A percentile compares a stretch with the other conserved stretches of the same genome.
Evolutionary conservation across 2,329 filamentous ascomycete genomes (phyloP).

Genomic region (Stenocarpella maydis): DNA sequence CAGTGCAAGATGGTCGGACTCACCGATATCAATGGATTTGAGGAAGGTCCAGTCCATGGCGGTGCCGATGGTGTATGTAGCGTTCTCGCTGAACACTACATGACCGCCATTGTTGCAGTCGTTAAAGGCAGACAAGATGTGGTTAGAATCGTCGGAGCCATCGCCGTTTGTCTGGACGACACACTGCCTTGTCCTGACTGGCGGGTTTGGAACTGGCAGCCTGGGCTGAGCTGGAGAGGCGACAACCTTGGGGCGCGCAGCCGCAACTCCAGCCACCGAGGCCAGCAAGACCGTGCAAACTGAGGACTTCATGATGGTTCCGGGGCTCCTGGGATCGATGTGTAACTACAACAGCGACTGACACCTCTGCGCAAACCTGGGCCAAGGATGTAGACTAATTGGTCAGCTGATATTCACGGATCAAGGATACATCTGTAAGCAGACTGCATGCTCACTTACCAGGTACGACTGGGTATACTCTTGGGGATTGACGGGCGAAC

Average conservation of each 20-base stretch:
- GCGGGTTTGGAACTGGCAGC: slow-evolving; percentile 41
- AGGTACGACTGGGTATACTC: not conserved
- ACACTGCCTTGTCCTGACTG: slow-evolving; percentile 52
- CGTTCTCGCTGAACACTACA: slow-evolving; percentile 61
- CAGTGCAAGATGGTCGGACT: slow-evolving; percentile 22
- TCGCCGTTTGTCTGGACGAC: slow-evolving; percentile 64
- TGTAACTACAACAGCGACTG: not conserved
- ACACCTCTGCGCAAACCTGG: not conserved
- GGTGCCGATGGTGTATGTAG: slow-evolving; percentile 67
- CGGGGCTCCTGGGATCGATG: slow-evolving; percentile 7
- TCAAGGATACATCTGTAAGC: no score
- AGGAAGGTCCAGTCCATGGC: slow-evolving; percentile 70
- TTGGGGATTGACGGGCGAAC: not conserved
- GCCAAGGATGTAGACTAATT: not conserved
- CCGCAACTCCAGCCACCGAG: slow-evolving; percentile 34
- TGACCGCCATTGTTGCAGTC: slow-evolving; percentile 67
- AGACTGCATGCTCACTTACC: slow-evolving; percentile 2
- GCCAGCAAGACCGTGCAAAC: slow-evolving; percentile 37
- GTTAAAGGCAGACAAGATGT: slow-evolving; percentile 59
- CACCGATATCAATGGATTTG: slow-evolving; percentile 66
- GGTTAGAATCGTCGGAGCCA: slow-evolving; percentile 40
- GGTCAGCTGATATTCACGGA: not conserved
- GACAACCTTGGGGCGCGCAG: slow-evolving; percentile 37
- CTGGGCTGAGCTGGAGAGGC: slow-evolving; percentile 38
- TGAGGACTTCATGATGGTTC: slow-evolving; percentile 37